Base-by-base conservation (phyloP, 768 basidiomycete genomes). In the Pluteus cervinus region DNA sequence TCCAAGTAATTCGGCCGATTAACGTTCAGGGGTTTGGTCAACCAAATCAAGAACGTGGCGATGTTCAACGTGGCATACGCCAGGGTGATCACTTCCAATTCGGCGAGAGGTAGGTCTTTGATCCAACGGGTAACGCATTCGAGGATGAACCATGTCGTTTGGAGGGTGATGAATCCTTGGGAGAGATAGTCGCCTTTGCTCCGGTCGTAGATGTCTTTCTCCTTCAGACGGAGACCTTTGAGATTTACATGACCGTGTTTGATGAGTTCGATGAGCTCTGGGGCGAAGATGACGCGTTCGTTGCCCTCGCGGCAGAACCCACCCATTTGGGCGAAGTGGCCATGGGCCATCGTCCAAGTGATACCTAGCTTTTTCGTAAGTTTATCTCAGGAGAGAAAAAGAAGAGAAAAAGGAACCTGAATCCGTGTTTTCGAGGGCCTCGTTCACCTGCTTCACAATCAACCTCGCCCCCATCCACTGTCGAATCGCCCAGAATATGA, bases 1-100 rank as follows among this genome's bases (percentile, higher is more conserved):
- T n/a, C n/a, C n/a, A n/a, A n/a, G n/a, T n/a, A n/a, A n/a, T n/a
- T n/a, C n/a, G n/a, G n/a, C n/a, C n/a, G n/a, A n/a, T 22, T 16
- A 9, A 56, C 43, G 38, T 52, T 42, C 21, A 55, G 42, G 1
- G 63, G 63, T 38, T 65, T 65, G 28, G 52, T 33, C 62, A 54
- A 58, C 62, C 63, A 66, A 17, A 60, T 39, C 6, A 41, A 33
- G 31, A 56, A 63, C 4, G 50, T 51, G 23, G 53, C 18, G 12
- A 48, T 36, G 21, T 59, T 58, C 15, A 61, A 40, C 4, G 43
- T 38, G 1, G 52, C 54, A 39, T 56, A 53, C 6, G 60, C 60
- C 11, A 63, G 33, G 0, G 62, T 62, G 7, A 47, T 23, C 5
- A 64, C 23, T 46, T 66, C 61, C 4, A 66, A 50, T 23, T 59